Evolutionary conservation across 2,329 filamentous ascomycete genomes (phyloP), one percentile per base, ranked within the genome.

Genomic region (Diaporthe sp.): DNA sequence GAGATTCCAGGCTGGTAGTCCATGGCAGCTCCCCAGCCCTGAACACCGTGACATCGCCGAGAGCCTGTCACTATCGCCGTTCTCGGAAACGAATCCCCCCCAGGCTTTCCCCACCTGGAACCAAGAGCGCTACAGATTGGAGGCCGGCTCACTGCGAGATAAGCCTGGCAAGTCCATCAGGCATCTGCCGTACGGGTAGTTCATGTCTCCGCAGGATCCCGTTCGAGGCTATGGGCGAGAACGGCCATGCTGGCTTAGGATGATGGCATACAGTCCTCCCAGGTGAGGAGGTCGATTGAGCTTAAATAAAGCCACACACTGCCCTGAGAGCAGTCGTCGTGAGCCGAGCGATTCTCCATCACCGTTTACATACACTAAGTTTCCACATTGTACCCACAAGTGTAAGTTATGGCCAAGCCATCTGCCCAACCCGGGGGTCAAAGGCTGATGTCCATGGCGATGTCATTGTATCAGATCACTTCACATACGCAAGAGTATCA

Each of bases 11-110:
- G 42, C 10, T 15, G 42, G 8, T 22, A 9, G 15, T 28, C 15
- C 8, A 12, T 39, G 37, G 37, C 37, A 39, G 37, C 53, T 57
- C 34, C 12, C 34, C 7, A 44, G 8, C 13, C 9, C 13, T 59
- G 67, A 59, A 59, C 25, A 15, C 68, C 53, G 68, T 19, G 68
- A 49, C 13, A 62, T 62, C 70, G 31, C 70, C 70, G 44, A 37
- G 15, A 49, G 53, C 53, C n/a, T 58, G 10, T 17, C 42, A 28
- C 17, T 62, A 61, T 62, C 70, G 70, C 70, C 70, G 70, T 61
- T 72, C 44, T 51, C 69, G 69, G 57, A 61, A 28, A 46, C 19
- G 28, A 7, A 4, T 10, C 19, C 15, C 15, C n/a, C 55, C 25
- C 53, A 34, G 53, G 34, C 57, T 49, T 62, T 37, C 70, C 57